Evolutionary conservation across 2,329 filamentous ascomycete genomes (phyloP), one percentile per base, ranked within the genome.

Genomic region (Colletotrichum sp.): DNA sequence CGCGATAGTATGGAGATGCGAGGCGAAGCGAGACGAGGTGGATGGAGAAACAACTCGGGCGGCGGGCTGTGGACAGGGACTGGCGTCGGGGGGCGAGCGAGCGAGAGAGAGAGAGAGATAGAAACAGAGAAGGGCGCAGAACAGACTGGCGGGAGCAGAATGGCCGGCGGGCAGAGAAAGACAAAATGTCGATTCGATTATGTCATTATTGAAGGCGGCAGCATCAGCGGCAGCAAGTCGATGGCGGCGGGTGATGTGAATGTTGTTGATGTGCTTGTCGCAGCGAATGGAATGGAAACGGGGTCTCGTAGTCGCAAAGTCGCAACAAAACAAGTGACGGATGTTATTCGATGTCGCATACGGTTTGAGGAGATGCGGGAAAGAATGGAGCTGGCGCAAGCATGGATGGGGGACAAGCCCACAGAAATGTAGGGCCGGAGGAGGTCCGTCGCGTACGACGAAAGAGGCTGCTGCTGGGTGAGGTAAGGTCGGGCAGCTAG

Each of bases 171-270:
- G 55, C 38, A 70, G 58, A 48, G 67, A 34, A 56, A 52, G 68
- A 62, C 60, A 62, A 52, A 60, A 52, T 48, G 26, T 26, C 21
- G 38, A 43, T 36, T 56, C 68, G 61, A 55, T 56, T 71, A 75
- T 58, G 38, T 71, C 72, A 75, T 75, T 30, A 28, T 61, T 60
- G 61, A 30, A 60, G 70, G 60, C 67, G 62, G 38, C 24, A 32
- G 28, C 56, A 60, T 30, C 26, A 30, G 56, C 24, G 18, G 56
- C 56, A 30, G 26, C 26, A 30, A 30, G 30, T 36, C 24, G 58
- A 32, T 21, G 30, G 58, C 12, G 48, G 15, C 12, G 48, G 18
- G 15, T 21, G 60, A 18, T 26, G n/a, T 34, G 71, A 64, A 58
- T 36, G 58, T 10, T 32, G 30, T 43, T 16, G 34, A 16, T 15